Percentiles rank a stretch among this genome's conserved stretches.
phyloP scores from a whole-genome alignment of 2,329 filamentous ascomycete species.

The Trichoderma aggressivum region DNA sequence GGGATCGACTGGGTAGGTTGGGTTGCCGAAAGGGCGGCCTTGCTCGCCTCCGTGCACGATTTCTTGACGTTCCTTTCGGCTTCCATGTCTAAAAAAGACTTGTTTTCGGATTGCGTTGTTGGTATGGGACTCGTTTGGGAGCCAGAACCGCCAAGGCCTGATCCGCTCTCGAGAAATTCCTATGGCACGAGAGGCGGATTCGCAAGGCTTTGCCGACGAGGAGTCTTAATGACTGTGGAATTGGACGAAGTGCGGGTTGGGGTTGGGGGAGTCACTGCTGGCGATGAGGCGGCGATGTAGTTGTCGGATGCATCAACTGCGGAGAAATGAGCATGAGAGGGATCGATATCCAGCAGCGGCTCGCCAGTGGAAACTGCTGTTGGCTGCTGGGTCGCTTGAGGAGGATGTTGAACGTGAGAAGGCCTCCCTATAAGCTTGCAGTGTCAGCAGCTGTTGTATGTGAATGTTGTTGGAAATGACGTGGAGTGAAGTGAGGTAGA shows the following conservation, averaged over 20 bases:
- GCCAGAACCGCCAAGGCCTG: constrained; percentile 27
- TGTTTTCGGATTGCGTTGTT: neutral
- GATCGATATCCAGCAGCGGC: neutral
- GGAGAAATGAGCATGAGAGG: neutral
- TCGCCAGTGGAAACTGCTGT: neutral
- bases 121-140: neutral
- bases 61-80: constrained; percentile 20
- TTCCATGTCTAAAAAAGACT: constrained; percentile 38
- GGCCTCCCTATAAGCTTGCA: neutral
- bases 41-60: constrained; percentile 16
- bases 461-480: neutral
- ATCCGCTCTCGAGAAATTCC: constrained; percentile 34
- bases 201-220: constrained; percentile 27
- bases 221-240: constrained; percentile 41
- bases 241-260: constrained; percentile 17
- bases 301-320: neutral
- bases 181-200: constrained; percentile 26
- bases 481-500: neutral
- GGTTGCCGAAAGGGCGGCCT: neutral
- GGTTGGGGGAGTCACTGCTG: neutral
- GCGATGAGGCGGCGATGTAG: neutral
- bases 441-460: neutral
- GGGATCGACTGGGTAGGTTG: constrained; percentile 4
- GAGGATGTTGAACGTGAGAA: neutral
- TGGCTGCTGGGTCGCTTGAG: neutral